These are phyloP conservation scores for Kluyveromyces sp. DNA, from an alignment of 1,139 yeast genomes.

Conservation along the genomic window DNA sequence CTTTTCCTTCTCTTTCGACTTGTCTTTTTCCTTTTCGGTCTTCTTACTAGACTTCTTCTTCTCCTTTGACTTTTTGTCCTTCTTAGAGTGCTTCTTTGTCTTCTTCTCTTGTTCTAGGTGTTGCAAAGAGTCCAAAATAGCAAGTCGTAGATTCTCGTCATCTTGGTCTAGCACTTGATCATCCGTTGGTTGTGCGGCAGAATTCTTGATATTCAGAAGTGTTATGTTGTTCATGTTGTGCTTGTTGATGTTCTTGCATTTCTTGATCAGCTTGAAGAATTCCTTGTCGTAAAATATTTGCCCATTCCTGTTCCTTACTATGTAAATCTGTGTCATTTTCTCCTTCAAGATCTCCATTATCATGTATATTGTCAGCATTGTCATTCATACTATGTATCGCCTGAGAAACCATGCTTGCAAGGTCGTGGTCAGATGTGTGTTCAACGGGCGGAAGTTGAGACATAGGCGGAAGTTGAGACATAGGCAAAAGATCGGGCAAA, in stretches of 20 bases:
- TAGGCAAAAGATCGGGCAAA: constrained; percentile 4
- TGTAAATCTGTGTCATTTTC: constrained; percentile 12
- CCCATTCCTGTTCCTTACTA: constrained; percentile 28
- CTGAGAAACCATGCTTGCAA: constrained; percentile 26
- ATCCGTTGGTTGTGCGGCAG: constrained; percentile 6
- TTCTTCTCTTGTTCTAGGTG: constrained; percentile 15
- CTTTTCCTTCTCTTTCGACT: constrained; percentile 9
- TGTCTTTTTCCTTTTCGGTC: constrained; percentile 10
- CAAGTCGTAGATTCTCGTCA: constrained; percentile 27
- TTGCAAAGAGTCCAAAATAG: constrained; percentile 26
- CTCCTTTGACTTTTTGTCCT: constrained; percentile 10
- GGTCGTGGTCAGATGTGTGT: constrained; percentile 13
- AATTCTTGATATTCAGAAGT: too few relatives aligned
- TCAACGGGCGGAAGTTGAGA: constrained; percentile 2
- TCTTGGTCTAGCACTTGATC: constrained; percentile 27
- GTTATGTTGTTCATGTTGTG: not conserved
- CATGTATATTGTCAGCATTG: constrained; percentile 9
- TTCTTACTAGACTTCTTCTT: constrained; percentile 10
- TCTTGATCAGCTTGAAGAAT: constrained; percentile 16
- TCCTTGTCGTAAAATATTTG: constrained; percentile 25
- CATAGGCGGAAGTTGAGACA: not conserved
- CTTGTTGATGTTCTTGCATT: constrained; percentile 3
- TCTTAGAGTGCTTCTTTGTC: constrained; percentile 6
- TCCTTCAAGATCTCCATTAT: constrained; percentile 4
- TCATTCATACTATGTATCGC: constrained; percentile 23